phyloP scores from a whole-genome alignment of 1,284 basidiomycete species.

The Rhodotorula mucilaginosa region DNA sequence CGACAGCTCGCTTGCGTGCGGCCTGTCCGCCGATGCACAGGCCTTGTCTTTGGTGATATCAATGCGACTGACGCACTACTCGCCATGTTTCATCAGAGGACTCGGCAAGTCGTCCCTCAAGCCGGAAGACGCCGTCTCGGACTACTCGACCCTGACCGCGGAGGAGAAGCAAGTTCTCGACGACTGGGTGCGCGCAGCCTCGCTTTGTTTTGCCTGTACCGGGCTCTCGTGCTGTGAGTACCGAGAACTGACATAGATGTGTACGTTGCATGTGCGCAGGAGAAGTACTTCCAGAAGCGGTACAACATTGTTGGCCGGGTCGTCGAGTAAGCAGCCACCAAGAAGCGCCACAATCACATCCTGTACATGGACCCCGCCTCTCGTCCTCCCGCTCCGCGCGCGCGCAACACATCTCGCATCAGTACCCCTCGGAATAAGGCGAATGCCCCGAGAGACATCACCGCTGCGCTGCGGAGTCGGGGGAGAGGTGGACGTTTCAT shows the following conservation, averaged over 20 bases:
- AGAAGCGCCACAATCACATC: too few species aligned
- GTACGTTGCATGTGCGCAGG: background rate
- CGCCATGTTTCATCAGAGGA: conserved; percentile 34
- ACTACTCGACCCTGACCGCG: conserved; percentile 74
- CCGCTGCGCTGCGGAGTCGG: too few species aligned
- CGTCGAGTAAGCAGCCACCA: conserved; percentile 14
- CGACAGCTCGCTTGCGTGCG: background rate
- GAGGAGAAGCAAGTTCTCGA: conserved; percentile 79
- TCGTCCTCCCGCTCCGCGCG: too few species aligned
- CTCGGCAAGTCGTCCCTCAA: conserved; percentile 74
- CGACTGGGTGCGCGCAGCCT: conserved; percentile 63
- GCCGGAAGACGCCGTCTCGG: conserved; percentile 78
- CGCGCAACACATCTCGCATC: too few species aligned
- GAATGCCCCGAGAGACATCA: too few species aligned
- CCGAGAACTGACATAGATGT: background rate
- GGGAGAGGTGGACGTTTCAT: too few species aligned
- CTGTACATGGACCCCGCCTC: too few species aligned
- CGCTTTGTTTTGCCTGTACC: conserved; percentile 44
- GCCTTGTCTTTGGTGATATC: too few species aligned
- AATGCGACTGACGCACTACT: conserved; percentile 43
- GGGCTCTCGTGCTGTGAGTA: conserved; percentile 29
- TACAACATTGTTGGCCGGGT: conserved; percentile 78
- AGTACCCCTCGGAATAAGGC: too few species aligned
- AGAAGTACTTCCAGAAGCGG: conserved; percentile 66
- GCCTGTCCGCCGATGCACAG: background rate